Conservation (phyloP, 176 grass and related monocot species). For the maize (Zea mays) region DNA sequence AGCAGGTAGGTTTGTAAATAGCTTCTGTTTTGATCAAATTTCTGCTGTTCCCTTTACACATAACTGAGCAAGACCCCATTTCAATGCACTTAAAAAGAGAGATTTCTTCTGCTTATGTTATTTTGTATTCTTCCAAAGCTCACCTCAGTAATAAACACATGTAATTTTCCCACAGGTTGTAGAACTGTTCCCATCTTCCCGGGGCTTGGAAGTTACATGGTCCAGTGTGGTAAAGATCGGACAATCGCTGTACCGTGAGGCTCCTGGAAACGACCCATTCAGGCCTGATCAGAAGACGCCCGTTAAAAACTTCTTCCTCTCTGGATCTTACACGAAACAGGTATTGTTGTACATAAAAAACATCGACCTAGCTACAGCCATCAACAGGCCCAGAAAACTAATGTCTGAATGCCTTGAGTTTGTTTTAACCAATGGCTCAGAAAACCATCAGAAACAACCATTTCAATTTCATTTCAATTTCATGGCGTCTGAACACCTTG, state of each 20-base stretch:
- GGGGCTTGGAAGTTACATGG: constrained; percentile 75
- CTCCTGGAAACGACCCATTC: constrained; percentile 95
- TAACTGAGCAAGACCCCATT: constrained; percentile 3
- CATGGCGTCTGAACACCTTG: neutral
- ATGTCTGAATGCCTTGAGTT: neutral
- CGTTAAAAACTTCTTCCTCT: constrained; percentile 89
- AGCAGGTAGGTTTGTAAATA: constrained; percentile 58
- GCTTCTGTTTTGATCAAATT: constrained; percentile 16
- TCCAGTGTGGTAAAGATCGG: constrained; percentile 92
- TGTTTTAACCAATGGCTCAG: neutral
- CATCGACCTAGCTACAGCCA: neutral
- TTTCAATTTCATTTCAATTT: constrained; percentile 13
- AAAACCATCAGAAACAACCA: constrained; percentile 13
- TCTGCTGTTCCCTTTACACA: neutral
- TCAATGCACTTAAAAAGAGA: neutral
- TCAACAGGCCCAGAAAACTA: neutral
- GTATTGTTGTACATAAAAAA: constrained; percentile 36
- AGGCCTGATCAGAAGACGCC: constrained; percentile 97
- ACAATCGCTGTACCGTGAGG: constrained; percentile 90
- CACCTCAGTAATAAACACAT: neutral
- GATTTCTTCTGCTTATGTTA: constrained; percentile 12
- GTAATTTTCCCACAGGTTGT: constrained; percentile 55
- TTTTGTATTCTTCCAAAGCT: constrained; percentile 20
- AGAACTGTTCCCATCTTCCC: constrained; percentile 88
- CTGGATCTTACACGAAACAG: constrained; percentile 98